Percentiles rank a stretch among this genome's conserved stretches.
Conservation (phyloP, 2,329 filamentous ascomycete species). For the Aspergillus vadensis region DNA sequence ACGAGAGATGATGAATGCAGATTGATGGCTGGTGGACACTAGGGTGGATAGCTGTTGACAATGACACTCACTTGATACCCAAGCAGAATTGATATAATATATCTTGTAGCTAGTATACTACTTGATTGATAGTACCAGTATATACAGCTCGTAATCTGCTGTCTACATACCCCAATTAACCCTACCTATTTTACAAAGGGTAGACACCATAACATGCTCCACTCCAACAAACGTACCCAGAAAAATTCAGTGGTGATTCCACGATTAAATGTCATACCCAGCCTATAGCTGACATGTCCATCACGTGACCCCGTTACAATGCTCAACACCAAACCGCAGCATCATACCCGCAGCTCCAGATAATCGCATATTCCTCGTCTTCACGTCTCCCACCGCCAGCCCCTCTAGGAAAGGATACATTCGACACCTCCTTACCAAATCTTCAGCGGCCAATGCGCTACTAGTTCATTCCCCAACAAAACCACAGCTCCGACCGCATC, state of each 20-base stretch:
- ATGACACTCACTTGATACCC: too few relatives aligned
- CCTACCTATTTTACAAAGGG: too few relatives aligned
- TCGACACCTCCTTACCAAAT: not conserved
- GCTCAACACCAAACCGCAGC: conserved; percentile 1
- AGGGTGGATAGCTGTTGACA: too few relatives aligned
- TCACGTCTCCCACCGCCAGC: not conserved
- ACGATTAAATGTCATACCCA: not conserved
- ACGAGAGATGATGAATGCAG: not conserved
- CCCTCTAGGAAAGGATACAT: not conserved
- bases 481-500: not conserved
- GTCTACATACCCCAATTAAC: too few relatives aligned
- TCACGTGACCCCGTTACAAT: not conserved
- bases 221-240: too few relatives aligned
- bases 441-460: not conserved
- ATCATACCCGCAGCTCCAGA: conserved; percentile 2
- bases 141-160: too few relatives aligned
- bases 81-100: too few relatives aligned
- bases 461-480: not conserved
- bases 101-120: too few relatives aligned
- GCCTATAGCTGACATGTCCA: not conserved
- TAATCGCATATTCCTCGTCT: not conserved
- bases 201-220: too few relatives aligned
- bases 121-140: too few relatives aligned
- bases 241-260: not conserved
- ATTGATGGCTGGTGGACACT: not conserved